Conservation (phyloP, 2,329 filamentous ascomycete species). For the Byssochlamys sp. region DNA sequence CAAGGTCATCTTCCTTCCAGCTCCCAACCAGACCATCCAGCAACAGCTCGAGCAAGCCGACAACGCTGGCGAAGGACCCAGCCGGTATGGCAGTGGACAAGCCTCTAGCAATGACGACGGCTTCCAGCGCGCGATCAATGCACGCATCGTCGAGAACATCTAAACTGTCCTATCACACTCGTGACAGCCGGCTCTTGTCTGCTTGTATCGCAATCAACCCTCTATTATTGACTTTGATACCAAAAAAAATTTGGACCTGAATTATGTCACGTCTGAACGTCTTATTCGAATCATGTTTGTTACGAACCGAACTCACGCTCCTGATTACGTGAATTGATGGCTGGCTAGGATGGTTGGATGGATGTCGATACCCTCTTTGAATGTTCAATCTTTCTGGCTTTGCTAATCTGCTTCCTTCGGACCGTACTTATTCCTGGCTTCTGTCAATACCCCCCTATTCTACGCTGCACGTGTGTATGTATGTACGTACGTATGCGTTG, state of each 20-base stretch:
- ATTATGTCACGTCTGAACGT: background rate
- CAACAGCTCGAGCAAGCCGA: slow-evolving; percentile 43
- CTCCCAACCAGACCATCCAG: slow-evolving; percentile 50
- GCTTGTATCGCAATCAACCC: background rate
- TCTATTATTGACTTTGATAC: background rate
- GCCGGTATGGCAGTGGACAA: slow-evolving; percentile 37
- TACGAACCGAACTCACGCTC: background rate
- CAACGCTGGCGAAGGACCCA: slow-evolving; percentile 47
- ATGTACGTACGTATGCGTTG: slow-evolving; percentile 8
- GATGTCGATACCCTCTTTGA: background rate
- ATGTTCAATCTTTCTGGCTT: background rate
- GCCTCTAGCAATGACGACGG: slow-evolving; percentile 41
- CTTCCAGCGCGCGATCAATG: slow-evolving; percentile 73
- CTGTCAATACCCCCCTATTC: background rate
- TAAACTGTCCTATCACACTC: slow-evolving; percentile 34
- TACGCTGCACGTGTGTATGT: slow-evolving; percentile 8
- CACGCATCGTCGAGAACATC: slow-evolving; percentile 76
- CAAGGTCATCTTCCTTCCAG: slow-evolving; percentile 78
- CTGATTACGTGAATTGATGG: background rate
- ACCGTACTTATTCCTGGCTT: background rate
- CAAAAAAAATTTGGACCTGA: background rate
- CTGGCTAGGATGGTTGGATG: background rate
- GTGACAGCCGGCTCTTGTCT: background rate
- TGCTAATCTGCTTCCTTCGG: background rate
- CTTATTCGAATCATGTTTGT: background rate